phyloP scores from a whole-genome alignment of 768 basidiomycete species.

The Russula lepida region DNA sequence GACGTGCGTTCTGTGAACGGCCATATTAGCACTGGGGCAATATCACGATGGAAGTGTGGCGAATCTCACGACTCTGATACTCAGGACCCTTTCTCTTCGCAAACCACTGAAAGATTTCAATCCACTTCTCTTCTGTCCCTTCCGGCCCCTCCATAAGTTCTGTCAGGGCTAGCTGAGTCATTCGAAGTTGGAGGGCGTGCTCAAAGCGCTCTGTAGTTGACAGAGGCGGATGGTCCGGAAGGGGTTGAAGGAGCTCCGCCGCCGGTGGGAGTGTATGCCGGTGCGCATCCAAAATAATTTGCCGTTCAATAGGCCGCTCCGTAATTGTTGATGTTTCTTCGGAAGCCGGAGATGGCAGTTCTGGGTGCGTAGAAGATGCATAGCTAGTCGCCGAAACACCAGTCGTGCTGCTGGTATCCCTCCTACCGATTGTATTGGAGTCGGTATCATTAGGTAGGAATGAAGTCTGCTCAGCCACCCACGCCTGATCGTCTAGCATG shows the following conservation, averaged over 20 bases:
- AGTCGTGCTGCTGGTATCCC: background rate
- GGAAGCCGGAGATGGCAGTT: background rate
- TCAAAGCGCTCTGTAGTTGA: conserved; percentile 60
- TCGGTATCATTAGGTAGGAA: conserved; percentile 5
- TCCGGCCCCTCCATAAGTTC: conserved; percentile 85
- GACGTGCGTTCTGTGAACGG: conserved; percentile 11
- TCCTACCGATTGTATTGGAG: conserved; percentile 3
- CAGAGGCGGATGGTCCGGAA: conserved; percentile 41
- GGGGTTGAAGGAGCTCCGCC: conserved; percentile 35
- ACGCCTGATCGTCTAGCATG: conserved; percentile 37
- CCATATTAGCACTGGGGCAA: background rate
- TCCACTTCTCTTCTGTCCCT: conserved; percentile 69
- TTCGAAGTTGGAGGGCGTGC: conserved; percentile 72
- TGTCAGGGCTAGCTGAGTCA: conserved; percentile 73
- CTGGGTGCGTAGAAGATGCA: background rate
- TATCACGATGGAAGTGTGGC: background rate
- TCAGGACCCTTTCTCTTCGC: conserved; percentile 46
- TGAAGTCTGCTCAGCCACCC: conserved; percentile 22
- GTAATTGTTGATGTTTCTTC: conserved; percentile 10
- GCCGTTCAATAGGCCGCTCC: background rate
- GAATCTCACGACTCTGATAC: conserved; percentile 19
- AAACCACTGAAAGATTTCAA: conserved; percentile 83
- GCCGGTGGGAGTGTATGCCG: conserved; percentile 34
- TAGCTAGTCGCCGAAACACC: background rate
- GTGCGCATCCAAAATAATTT: conserved; percentile 27